phyloP scores from a whole-genome alignment of 2,329 filamentous ascomycete genomes.

The Pseudocercospora fijiensis region DNA sequence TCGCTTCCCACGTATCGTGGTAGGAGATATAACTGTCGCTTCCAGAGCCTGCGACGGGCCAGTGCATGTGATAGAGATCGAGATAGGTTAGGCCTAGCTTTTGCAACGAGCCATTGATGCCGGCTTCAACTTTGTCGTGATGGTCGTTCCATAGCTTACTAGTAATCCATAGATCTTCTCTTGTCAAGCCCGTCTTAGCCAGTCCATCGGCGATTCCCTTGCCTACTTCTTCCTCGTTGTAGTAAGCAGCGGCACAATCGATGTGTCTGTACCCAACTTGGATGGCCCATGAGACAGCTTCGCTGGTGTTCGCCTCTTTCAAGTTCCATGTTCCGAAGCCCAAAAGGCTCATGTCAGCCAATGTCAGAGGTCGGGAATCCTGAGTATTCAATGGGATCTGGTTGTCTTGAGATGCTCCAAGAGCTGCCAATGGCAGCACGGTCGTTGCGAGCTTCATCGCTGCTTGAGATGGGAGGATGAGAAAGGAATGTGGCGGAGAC shows the following conservation, averaged over 20 bases:
- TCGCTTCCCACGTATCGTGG: slow-evolving; percentile 34
- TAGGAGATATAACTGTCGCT: slow-evolving; percentile 30
- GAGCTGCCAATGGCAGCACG: slow-evolving; percentile 30
- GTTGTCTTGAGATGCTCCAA: slow-evolving; percentile 19
- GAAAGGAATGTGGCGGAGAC: neutral
- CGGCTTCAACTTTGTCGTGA: slow-evolving; percentile 36
- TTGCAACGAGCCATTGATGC: slow-evolving; percentile 41
- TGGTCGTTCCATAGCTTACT: slow-evolving; percentile 38
- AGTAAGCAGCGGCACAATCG: slow-evolving; percentile 49
- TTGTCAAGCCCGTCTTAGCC: slow-evolving; percentile 34
- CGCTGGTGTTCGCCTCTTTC: slow-evolving; percentile 37
- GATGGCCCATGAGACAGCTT: slow-evolving; percentile 42
- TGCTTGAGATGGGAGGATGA: neutral
- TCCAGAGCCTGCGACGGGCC: slow-evolving; percentile 38
- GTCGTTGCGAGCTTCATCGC: slow-evolving; percentile 21
- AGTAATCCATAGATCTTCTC: slow-evolving; percentile 43
- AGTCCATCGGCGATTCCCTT: slow-evolving; percentile 43
- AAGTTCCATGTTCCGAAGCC: slow-evolving; percentile 45
- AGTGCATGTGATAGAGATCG: slow-evolving; percentile 50
- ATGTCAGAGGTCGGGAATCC: slow-evolving; percentile 25
- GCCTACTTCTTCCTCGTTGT: slow-evolving; percentile 48
- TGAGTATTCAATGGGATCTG: slow-evolving; percentile 31
- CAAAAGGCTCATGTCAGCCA: slow-evolving; percentile 37
- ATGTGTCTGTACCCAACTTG: slow-evolving; percentile 56
- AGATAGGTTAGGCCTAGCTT: slow-evolving; percentile 44